These are phyloP conservation scores for Hymenoscyphus infarciens DNA, from an alignment of 2,329 filamentous ascomycete species.

Conservation along the genomic window DNA sequence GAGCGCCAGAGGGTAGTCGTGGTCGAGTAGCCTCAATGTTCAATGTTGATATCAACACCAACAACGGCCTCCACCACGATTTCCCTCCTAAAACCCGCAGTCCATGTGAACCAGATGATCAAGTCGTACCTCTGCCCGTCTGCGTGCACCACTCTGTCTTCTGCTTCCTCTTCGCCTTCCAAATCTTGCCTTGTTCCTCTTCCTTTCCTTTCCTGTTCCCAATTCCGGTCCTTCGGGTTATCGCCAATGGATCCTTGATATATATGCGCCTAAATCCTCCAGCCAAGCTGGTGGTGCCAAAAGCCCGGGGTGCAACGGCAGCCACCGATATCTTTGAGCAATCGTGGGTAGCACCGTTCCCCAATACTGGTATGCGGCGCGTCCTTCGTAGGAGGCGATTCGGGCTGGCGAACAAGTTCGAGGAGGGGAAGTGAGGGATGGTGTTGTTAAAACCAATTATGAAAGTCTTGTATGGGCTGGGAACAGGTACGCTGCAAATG, in stretches of 20 bases:
- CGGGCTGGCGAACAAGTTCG: not conserved
- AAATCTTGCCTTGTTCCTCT: not conserved
- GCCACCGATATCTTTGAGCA: not conserved
- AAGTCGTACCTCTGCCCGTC: not conserved
- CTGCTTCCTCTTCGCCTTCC: not conserved
- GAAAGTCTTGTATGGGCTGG: not conserved
- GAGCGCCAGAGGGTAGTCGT: not conserved
- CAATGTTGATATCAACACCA: not conserved
- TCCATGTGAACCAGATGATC: not conserved
- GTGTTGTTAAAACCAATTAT: slow-evolving; percentile 4
- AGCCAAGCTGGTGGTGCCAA: not conserved
- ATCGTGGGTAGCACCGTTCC: slow-evolving; percentile 1
- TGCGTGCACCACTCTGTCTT: not conserved
- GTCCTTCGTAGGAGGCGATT: not conserved
- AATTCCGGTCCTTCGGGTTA: not conserved
- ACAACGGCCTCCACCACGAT: not conserved
- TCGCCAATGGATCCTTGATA: not conserved
- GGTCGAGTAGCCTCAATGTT: not conserved
- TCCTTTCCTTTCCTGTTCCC: not conserved
- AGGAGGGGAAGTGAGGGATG: not conserved
- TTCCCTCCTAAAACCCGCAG: not conserved
- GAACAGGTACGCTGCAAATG: not conserved
- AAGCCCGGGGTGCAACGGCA: not conserved
- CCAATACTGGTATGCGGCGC: not conserved
- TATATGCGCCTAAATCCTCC: not conserved